Conservation (phyloP, 2,329 filamentous ascomycete genomes). For the Diaporthe destruens region DNA sequence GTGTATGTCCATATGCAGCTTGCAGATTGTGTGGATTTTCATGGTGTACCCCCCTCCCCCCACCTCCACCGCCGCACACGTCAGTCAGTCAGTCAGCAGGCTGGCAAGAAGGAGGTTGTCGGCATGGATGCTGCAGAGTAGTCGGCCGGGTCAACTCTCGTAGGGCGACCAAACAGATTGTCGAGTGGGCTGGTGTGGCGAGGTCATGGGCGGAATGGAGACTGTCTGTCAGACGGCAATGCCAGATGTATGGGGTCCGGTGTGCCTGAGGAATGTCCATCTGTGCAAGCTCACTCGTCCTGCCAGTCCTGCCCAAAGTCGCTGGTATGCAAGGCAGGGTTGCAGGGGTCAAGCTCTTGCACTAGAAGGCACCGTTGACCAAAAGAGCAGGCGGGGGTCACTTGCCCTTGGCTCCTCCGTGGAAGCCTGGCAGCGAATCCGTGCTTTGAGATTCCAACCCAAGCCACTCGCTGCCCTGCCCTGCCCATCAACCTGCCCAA, state of each 20-base stretch:
- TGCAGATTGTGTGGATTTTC: conserved; percentile 16
- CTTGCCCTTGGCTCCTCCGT: conserved; percentile 18
- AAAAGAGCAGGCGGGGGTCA: conserved; percentile 19
- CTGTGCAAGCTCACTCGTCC: conserved; percentile 40
- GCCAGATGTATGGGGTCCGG: conserved; percentile 19
- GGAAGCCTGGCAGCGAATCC: conserved; percentile 4
- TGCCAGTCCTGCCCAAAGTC: conserved; percentile 6
- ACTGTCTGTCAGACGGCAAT: conserved; percentile 38
- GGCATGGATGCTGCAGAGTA: not conserved
- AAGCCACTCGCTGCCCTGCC: not conserved
- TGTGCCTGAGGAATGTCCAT: conserved; percentile 34
- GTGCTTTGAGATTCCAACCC: not conserved
- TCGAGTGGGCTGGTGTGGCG: not conserved
- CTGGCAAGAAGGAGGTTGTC: not conserved
- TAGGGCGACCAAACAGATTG: conserved; percentile 42
- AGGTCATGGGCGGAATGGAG: not conserved
- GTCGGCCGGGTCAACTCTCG: not conserved
- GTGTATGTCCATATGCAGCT: no score
- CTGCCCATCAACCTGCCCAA: not conserved
- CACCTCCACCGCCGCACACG: not conserved
- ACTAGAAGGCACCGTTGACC: conserved; percentile 25
- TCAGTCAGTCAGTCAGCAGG: not conserved
- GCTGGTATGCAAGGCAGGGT: conserved; percentile 31
- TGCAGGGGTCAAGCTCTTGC: conserved; percentile 34
- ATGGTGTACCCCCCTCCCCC: not conserved